Percentiles rank a stretch among this genome's conserved stretches.
Conservation (phyloP, 345 rosid species). For the Stellera chamaejasme region DNA sequence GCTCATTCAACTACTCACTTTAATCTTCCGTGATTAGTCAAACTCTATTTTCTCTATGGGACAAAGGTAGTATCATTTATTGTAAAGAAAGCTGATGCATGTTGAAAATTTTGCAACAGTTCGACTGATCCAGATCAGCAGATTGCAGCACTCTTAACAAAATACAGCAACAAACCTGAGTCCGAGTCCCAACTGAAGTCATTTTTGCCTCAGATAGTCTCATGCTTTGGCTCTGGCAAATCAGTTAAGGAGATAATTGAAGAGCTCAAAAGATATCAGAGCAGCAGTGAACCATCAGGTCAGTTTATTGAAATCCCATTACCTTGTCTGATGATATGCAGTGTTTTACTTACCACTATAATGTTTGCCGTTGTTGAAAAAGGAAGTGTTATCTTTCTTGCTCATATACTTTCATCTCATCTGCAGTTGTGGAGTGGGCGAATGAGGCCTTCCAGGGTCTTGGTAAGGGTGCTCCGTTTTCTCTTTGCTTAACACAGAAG, state of each 20-base stretch:
- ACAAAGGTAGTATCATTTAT: background rate
- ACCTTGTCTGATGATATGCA: background rate
- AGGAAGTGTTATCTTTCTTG: background rate
- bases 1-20: no score
- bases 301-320: conserved; percentile 8
- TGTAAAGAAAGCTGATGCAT: background rate
- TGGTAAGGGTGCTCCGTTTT: conserved; percentile 84
- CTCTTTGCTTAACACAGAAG: conserved; percentile 67
- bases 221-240: conserved; percentile 53
- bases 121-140: conserved; percentile 63
- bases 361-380: background rate
- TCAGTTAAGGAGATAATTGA: conserved; percentile 56
- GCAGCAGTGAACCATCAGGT: conserved; percentile 60
- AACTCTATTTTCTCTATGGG: no score
- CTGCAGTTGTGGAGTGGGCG: conserved; percentile 74
- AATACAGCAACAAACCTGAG: conserved; percentile 47
- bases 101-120: conserved; percentile 28
- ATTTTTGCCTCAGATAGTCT: conserved; percentile 61
- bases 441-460: conserved; percentile 76
- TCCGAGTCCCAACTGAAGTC: conserved; percentile 50
- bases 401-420: conserved; percentile 5
- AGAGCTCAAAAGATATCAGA: conserved; percentile 59
- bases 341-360: background rate
- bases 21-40: no score
- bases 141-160: conserved; percentile 41